Percentiles rank a stretch among this genome's conserved stretches.
Evolutionary conservation across 768 basidiomycete genomes (phyloP).

Genomic region (Amanita rubescens): DNA sequence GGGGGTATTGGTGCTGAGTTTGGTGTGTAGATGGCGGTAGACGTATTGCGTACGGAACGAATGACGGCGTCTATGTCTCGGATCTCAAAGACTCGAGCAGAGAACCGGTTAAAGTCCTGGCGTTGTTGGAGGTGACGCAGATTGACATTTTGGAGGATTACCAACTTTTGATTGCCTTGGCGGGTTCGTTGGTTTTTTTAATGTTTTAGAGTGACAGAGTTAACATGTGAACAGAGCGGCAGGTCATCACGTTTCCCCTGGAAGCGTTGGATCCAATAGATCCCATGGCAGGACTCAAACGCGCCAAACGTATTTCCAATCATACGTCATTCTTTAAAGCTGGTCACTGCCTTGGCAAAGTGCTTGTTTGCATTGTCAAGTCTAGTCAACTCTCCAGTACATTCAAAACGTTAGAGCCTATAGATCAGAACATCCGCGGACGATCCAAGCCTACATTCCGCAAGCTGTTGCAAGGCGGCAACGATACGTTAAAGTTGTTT

Average conservation of each 20-base stretch:
- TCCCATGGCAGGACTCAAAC: slow-evolving; percentile 83
- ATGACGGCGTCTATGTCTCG: slow-evolving; percentile 94
- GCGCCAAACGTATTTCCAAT: slow-evolving; percentile 90
- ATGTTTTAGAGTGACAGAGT: neutral
- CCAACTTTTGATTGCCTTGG: slow-evolving; percentile 93
- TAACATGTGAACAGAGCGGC: slow-evolving; percentile 57
- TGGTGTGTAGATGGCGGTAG: slow-evolving; percentile 61
- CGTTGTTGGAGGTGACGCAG: slow-evolving; percentile 84
- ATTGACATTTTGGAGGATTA: slow-evolving; percentile 96
- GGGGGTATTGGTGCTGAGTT: slow-evolving; percentile 2
- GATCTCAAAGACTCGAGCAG: slow-evolving; percentile 70
- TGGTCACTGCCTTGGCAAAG: slow-evolving; percentile 83
- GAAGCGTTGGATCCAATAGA: slow-evolving; percentile 89
- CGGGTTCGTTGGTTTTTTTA: slow-evolving; percentile 49
- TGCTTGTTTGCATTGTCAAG: slow-evolving; percentile 95
- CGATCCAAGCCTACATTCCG: slow-evolving; percentile 87
- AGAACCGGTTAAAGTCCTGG: slow-evolving; percentile 86
- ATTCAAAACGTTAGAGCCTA: slow-evolving; percentile 95
- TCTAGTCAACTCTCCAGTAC: slow-evolving; percentile 92
- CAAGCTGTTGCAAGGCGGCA: slow-evolving; percentile 88
- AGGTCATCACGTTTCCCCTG: slow-evolving; percentile 92
- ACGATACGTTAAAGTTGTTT: slow-evolving; percentile 89
- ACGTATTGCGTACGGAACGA: slow-evolving; percentile 92
- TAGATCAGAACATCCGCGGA: slow-evolving; percentile 79
- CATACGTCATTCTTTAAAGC: slow-evolving; percentile 99